These are phyloP conservation scores for Suzukiozyma palmioleophila DNA, from an alignment of 1,139 yeast genomes.

Conservation along the genomic window DNA sequence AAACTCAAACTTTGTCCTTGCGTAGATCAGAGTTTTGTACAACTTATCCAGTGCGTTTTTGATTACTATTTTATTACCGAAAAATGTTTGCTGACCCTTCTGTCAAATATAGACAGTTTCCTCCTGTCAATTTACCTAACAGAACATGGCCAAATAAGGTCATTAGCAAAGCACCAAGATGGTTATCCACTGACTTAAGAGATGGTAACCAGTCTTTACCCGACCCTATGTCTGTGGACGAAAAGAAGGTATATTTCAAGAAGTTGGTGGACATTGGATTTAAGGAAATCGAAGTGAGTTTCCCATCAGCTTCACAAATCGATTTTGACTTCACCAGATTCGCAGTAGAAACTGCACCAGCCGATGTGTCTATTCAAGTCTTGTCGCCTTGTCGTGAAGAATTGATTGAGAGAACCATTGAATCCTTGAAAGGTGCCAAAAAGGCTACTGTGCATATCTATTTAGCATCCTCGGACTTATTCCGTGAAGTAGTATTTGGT, in stretches of 20 bases:
- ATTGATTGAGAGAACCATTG: slow-evolving; percentile 83
- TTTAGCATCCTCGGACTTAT: slow-evolving; percentile 86
- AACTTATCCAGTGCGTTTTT: too few species aligned
- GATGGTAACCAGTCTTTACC: slow-evolving; percentile 98
- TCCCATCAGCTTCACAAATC: slow-evolving; percentile 93
- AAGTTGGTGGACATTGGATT: slow-evolving; percentile 87
- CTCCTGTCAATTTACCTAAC: slow-evolving; percentile 62
- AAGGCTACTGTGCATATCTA: slow-evolving; percentile 87
- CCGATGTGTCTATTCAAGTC: slow-evolving; percentile 88
- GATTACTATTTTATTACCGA: too few species aligned
- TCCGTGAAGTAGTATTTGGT: slow-evolving; percentile 80
- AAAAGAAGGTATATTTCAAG: slow-evolving; percentile 83
- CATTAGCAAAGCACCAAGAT: slow-evolving; percentile 81
- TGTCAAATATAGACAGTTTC: slow-evolving; percentile 66
- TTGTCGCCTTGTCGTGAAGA: slow-evolving; percentile 91
- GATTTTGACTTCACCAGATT: slow-evolving; percentile 94
- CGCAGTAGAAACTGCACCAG: slow-evolving; percentile 91
- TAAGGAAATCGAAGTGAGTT: slow-evolving; percentile 95
- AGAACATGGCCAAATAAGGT: slow-evolving; percentile 85
- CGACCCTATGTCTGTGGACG: slow-evolving; percentile 91
- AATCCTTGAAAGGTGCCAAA: slow-evolving; percentile 84
- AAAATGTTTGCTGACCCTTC: slow-evolving; percentile 65
- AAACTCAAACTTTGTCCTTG: too few species aligned
- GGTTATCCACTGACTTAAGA: slow-evolving; percentile 93
- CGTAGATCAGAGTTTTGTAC: too few species aligned